Base-by-base conservation (phyloP, 2,329 filamentous ascomycete genomes). In the Aureobasidium zeae region DNA sequence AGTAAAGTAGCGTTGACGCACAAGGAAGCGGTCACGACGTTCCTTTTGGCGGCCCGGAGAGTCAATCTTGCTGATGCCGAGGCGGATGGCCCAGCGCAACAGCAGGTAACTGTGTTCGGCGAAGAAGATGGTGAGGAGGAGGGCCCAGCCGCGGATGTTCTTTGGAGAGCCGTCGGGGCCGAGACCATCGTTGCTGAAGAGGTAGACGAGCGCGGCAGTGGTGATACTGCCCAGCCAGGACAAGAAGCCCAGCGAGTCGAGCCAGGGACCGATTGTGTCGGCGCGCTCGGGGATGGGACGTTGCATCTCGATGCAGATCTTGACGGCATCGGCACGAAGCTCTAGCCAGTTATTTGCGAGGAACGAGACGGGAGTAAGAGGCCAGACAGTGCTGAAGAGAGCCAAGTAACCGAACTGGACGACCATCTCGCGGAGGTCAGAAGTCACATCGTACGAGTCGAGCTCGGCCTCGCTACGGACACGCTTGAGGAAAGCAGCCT, bases 321-420 rank as follows among this genome's bases (percentile, higher is more conserved):
- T 98, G 66, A 94, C 75, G 2, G 89, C 88, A 58, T 98, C 91
- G 1, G 86, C 86, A 30, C 91, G 83, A 28, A 96, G 75, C 60
- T 96, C 91, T 46, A 98, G 69, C 87, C 89, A 96, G 66, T 96
- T 93, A 67, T 96, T 96, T 63, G 91, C 69, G 10, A 96, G 68
- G 67, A 96, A 96, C 1, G 83, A 89, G 45, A 86, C 73, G 2
- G 83, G 81, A 0, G 89, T 88, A n/a, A 96, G 69, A 0, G 91
- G 91, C 91, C 91, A 98, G 44, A 94, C 79, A 2, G 91, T 84
- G 0, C 86, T 91, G 63, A 96, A 96, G 8, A 96, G 73, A 0
- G 84, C 82, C 0, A 98, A 72, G 60, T 95, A 96, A 21, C 88
- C 86, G 69, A 75, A 86, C 55, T 72, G 68, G 26, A 94, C 77